Evolutionary conservation across 805 yeast species (phyloP), one percentile per base, ranked within the genome.

Genomic region (Wickerhamiella azyma): DNA sequence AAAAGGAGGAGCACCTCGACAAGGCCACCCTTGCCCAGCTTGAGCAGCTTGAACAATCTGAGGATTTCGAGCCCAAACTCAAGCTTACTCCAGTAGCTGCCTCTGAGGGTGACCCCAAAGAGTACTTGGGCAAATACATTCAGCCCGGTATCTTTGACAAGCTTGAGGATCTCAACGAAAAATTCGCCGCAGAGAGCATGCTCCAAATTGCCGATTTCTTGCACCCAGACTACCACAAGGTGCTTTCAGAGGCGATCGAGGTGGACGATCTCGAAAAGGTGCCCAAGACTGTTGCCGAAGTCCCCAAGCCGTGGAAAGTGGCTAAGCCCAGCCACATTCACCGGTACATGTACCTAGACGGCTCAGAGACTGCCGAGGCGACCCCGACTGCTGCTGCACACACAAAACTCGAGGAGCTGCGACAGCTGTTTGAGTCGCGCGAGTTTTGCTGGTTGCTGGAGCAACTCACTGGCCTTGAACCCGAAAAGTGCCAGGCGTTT

Each of bases 311-410:
- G 7, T 92, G 98, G 98, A 79, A 81, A 51, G 70, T 86, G 36
- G 92, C 96, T 0, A 74, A 81, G 41, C 97, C 98, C 8, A 92
- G 96, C 8, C 97, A 89, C 59, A 85, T 92, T 60, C 88, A 86
- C 66, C 68, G 96, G 51, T 92, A 71, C 59, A 61, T 85, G 68
- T 89, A 85, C 59, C 69, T 88, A 28, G 89, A 89, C 2, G 66
- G 67, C 47, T 57, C 54, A 10, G 65, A 59, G 41, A 57, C 48
- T 13, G 48, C 32, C 3, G 39, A 38, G 13, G 42, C 30, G 8
- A 32, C 50, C 2, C 39, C 54, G 42, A 45, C 46, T 2, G 43
- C 48, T 13, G 51, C 50, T 11, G 52, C 55, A 1, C 49, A 68
- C 60, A 26, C 28, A 19, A 50, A 53, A 53, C 59, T 88, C 38